Evolutionary conservation across 805 yeast species (phyloP).

Genomic region (Wickerhamiella australiensis): DNA sequence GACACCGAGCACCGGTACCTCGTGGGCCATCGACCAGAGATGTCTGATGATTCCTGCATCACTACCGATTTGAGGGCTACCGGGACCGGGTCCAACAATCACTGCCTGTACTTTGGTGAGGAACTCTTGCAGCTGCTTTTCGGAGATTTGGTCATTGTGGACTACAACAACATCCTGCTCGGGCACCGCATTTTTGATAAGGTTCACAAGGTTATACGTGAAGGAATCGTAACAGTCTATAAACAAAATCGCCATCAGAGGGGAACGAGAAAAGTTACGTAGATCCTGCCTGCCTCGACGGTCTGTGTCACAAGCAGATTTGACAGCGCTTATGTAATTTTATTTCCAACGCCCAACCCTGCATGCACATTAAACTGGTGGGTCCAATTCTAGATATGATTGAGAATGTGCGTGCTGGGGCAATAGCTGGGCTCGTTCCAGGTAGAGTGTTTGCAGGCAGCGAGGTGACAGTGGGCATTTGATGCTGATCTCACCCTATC

Average conservation of each 20-base stretch:
- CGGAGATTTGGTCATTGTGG: slow-evolving; percentile 46
- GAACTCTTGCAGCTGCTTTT: slow-evolving; percentile 30
- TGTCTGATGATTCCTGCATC: slow-evolving; percentile 66
- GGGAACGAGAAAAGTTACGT: no score
- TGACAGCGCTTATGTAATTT: slow-evolving; percentile 2
- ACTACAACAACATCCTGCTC: slow-evolving; percentile 38
- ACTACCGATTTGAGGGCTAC: slow-evolving; percentile 51
- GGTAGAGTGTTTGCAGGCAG: no score
- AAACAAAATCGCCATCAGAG: slow-evolving; percentile 37
- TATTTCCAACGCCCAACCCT: no score
- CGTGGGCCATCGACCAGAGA: slow-evolving; percentile 35
- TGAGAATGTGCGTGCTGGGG: no score
- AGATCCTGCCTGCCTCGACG: background rate
- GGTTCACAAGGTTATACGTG: slow-evolving; percentile 62
- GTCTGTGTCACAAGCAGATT: background rate
- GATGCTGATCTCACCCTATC: no score
- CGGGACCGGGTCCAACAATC: slow-evolving; percentile 96
- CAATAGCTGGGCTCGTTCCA: no score
- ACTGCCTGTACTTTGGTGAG: slow-evolving; percentile 55
- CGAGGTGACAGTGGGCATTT: no score
- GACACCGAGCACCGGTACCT: slow-evolving; percentile 74
- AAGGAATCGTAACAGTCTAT: slow-evolving; percentile 95
- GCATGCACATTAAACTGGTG: no score
- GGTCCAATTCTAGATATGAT: no score
- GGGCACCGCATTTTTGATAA: slow-evolving; percentile 42